Base-by-base conservation (phyloP, 192 early-diverging fungal species). In the Chytriomyces sp. region DNA sequence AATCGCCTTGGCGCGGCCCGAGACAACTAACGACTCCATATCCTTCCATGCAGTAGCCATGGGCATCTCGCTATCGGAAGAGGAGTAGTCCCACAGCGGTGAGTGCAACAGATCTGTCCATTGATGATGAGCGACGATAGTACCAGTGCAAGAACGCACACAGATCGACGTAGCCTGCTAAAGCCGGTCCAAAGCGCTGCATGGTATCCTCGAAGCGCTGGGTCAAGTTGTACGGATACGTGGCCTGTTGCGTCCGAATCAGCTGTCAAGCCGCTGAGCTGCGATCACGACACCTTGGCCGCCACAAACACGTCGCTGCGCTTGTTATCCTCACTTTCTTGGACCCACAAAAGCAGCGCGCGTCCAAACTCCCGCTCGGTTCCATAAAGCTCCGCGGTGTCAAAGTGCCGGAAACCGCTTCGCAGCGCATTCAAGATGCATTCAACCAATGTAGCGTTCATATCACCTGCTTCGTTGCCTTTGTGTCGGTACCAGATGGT, bases 91-190 rank as follows among this genome's bases (percentile, higher is more conserved):
- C 30, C 63, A 68, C 32, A 88, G 76, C 0, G 93, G 93, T 85
- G 86, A 90, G 77, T 95, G 93, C 68, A 94, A 85, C 67, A 96
- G 76, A 67, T 93, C n/a, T n/a, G n/a, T n/a, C n/a, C n/a, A n/a
- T n/a, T n/a, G n/a, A n/a, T n/a, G n/a, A n/a, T n/a, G n/a, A n/a
- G n/a, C n/a, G n/a, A n/a, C n/a, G n/a, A n/a, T n/a, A n/a, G n/a
- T n/a, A n/a, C n/a, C n/a, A n/a, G n/a, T n/a, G n/a, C n/a, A n/a
- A n/a, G n/a, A n/a, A n/a, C n/a, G n/a, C n/a, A n/a, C n/a, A 91
- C 52, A 93, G 59, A 64, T 96, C 93, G 30, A 96, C 70, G 73
- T 96, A 94, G n/a, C 73, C 73, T 33, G 52, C 63, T 0, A 63
- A 52, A 30, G 89, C 82, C 22, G 90, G 65, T 34, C 85, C 84